Conservation (phyloP, 148 eudicot genomes). For the Polygonum aviculare region DNA sequence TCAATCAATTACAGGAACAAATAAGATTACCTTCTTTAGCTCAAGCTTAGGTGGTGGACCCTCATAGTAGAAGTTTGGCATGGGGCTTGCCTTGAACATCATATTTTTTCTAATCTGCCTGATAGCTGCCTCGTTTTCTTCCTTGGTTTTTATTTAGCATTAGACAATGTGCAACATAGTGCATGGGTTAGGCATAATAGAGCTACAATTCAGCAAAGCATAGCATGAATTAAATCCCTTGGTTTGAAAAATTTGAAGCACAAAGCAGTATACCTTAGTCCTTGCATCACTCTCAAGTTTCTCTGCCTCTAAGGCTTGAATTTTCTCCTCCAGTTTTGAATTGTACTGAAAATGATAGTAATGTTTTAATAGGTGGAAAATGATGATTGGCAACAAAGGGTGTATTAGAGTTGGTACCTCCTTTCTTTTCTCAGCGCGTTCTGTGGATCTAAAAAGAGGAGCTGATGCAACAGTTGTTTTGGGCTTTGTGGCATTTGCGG, state of each 20-base stretch:
- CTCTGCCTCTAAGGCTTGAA: conserved; percentile 80
- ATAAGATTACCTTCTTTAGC: conserved; percentile 53
- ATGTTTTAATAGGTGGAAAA: neutral
- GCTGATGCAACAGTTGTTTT: conserved; percentile 54
- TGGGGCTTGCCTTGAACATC: conserved; percentile 15
- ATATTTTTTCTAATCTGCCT: conserved; percentile 14
- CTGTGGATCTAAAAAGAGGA: conserved; percentile 57
- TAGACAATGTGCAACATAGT: conserved; percentile 10
- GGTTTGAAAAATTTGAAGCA: conserved; percentile 3
- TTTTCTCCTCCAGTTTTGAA: conserved; percentile 78
- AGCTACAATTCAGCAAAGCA: neutral
- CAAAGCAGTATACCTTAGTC: conserved; percentile 46
- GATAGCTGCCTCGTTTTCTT: conserved; percentile 14
- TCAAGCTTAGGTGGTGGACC: conserved; percentile 81
- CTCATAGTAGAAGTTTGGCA: conserved; percentile 72
- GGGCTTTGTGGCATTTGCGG: conserved; percentile 26
- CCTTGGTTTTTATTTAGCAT: conserved; percentile 13
- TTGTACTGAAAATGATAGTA: conserved; percentile 40
- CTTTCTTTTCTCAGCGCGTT: conserved; percentile 83
- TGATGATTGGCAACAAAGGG: conserved; percentile 2
- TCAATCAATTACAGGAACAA: neutral
- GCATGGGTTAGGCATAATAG: neutral
- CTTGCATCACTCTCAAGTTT: conserved; percentile 69
- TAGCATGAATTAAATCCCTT: neutral
- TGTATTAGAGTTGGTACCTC: conserved; percentile 40